Evolutionary conservation across 352 stramenopile species (phyloP).

Genomic region (Pythium dissimile): DNA sequence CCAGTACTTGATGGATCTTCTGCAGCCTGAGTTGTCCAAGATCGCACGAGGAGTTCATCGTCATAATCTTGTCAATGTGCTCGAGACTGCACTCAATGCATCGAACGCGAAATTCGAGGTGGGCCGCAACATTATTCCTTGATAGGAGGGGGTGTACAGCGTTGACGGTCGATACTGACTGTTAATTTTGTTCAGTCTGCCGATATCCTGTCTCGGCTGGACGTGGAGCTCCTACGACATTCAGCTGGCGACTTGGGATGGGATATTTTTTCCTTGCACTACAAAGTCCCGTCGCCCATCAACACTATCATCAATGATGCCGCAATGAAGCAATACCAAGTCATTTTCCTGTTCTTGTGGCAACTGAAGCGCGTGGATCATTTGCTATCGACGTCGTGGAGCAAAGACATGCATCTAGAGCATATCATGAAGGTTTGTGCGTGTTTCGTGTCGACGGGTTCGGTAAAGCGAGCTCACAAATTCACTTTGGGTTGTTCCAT

Average conservation of each 20-base stretch:
- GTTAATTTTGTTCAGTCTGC: constrained; percentile 37
- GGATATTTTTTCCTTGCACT: constrained; percentile 93
- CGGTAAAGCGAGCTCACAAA: background rate
- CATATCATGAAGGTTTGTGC: constrained; percentile 86
- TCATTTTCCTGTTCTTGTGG: constrained; percentile 91
- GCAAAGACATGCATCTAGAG: constrained; percentile 94
- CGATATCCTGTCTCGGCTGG: constrained; percentile 91
- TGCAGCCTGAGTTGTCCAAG: constrained; percentile 90
- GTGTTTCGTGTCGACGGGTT: background rate
- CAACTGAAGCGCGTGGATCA: constrained; percentile 88
- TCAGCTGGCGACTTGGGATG: constrained; percentile 89
- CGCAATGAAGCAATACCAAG: constrained; percentile 85
- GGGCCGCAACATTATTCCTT: too few species aligned
- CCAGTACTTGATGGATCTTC: constrained; percentile 93
- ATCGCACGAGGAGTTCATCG: constrained; percentile 90
- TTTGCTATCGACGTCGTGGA: constrained; percentile 95
- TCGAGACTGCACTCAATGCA: constrained; percentile 93
- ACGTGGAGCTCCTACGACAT: constrained; percentile 89
- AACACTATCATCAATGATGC: constrained; percentile 88
- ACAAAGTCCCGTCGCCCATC: constrained; percentile 81
- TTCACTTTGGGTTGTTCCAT: background rate
- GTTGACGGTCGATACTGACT: background rate
- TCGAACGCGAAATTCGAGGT: constrained; percentile 96
- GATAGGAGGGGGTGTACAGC: too few species aligned
- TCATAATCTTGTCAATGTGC: constrained; percentile 92